Base-by-base conservation (phyloP, 306 rosid species). In the Astragalus glycyphyllos region DNA sequence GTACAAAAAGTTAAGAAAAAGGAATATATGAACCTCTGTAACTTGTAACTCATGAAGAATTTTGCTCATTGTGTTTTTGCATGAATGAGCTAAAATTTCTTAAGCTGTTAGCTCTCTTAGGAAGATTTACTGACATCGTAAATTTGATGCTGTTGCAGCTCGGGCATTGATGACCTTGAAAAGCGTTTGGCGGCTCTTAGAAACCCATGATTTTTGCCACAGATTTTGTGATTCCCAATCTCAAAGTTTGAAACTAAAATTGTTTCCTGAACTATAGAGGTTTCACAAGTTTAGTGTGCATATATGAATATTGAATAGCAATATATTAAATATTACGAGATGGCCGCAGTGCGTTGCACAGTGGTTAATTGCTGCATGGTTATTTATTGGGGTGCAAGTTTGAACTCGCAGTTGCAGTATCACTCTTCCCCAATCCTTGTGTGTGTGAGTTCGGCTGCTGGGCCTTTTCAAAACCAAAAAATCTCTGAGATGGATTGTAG, bases 151-250 rank as follows among this genome's bases (percentile, higher is more conserved):
- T 48, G 58, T 71, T 84, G 80, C 91, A 95, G 99, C 81, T 89
- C 96, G 29, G 84, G 93, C 46, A 6, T 77, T 32, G 88, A 84
- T 35, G 92, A 95, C 45, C 90, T 95, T 49, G 99, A 91, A 92
- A 89, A 89, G 79, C 89, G 99, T 69, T 71, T 95, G 89, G 96
- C 91, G 8, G 91, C 93, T 73, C 96, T 91, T 29, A 85, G 96
- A 73, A 86, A 86, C 79, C 92, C 91, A 12, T 91, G 81, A 89
- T 45, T 68, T 72, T 61, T 45, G 56, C 48, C 14, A 49, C 15
- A 47, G 72, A 46, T 53, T 72, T 17, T 59, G 58, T 38, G 66
- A 13, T 65, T 63, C 35, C 17, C 15, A 11, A 55, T 44, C 45
- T 4, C 78, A 38, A 41, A 71, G 56, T 31, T 65, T 17, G 11